Evolutionary conservation across 176 grass and related monocot genomes (phyloP), one percentile per base, ranked within the genome.

Genomic region (Areca catechu): DNA sequence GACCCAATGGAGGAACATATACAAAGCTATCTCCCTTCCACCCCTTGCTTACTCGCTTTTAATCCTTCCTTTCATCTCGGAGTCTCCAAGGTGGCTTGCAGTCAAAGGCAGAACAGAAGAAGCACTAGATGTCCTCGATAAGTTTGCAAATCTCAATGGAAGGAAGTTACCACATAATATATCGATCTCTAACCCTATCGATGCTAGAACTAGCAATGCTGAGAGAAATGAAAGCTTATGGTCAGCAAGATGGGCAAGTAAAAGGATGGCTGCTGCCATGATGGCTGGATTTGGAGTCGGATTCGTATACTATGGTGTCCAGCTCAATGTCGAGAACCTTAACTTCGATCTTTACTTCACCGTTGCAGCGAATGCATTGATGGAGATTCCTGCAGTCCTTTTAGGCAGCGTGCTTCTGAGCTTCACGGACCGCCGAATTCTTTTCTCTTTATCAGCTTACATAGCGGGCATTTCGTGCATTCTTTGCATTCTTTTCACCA

Each of bases 281-380:
- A 48, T 66, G 1, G 68, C 74, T 1, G 74, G 80, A 4, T 68
- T 83, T 22, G 80, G 74, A 24, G 56, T 83, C 4, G 73, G 80
- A 5, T 83, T 83, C 57, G 80, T 83, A 52, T 83, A 83, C 66
- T 83, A 83, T 18, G 80, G 80, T 16, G 56, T 83, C 22, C 80
- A 83, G 57, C 49, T 83, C 58, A 83, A 83, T 19, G 80, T 73
- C 0, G 80, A 83, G 66, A 83, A 83, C 63, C 69, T 83, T 4
- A 63, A 69, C 22, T 83, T 83, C 34, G 68, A 77, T n/a, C 58
- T 83, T 15, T 83, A 83, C 62, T 77, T 83, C 62, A 68, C 73
- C 15, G 74, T 77, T 16, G 80, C 62, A 15, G 50, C 58, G 23
- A 83, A 83, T 57, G 80, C 68, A 23, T 20, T 83, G 9, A 83